Conservation (phyloP, 352 stramenopile species). For the Phytopythium ostracodes region DNA sequence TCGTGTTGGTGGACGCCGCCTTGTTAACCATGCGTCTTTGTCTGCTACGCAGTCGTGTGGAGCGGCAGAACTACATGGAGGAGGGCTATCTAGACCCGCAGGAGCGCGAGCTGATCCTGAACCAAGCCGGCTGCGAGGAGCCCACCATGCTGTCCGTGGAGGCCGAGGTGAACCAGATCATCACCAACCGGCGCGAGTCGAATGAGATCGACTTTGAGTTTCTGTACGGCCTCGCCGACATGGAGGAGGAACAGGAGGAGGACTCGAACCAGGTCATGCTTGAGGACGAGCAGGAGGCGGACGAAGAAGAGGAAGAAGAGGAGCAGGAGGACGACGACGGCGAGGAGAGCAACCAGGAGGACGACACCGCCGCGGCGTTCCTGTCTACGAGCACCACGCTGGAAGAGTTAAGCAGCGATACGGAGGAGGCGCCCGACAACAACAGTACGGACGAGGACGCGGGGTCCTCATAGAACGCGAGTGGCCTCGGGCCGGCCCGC, state of each 20-base stretch:
- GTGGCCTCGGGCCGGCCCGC: background rate
- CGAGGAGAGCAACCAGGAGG: constrained; percentile 12
- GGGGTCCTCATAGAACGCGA: constrained; percentile 7
- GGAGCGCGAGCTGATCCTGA: constrained; percentile 73
- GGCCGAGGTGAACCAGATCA: constrained; percentile 82
- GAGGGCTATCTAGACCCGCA: constrained; percentile 78
- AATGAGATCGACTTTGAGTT: constrained; percentile 83
- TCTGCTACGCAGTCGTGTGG: constrained; percentile 43
- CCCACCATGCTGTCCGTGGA: constrained; percentile 68
- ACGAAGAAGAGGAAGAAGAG: constrained; percentile 16
- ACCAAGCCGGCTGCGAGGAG: constrained; percentile 70
- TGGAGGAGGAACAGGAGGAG: constrained; percentile 28
- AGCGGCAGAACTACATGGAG: constrained; percentile 83
- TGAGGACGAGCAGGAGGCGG: constrained; percentile 12
- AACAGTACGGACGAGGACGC: constrained; percentile 11
- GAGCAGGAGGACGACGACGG: constrained; percentile 16
- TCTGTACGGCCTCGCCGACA: constrained; percentile 52
- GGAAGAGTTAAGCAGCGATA: constrained; percentile 9
- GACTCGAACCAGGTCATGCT: constrained; percentile 16
- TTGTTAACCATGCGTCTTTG: background rate
- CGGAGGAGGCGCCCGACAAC: background rate
- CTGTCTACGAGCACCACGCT: constrained; percentile 6
- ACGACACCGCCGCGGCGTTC: constrained; percentile 10
- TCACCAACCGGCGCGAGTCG: constrained; percentile 71
- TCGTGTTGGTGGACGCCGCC: background rate